phyloP scores from a whole-genome alignment of 495 filamentous ascomycete genomes.

The Neurospora tetraspora region DNA sequence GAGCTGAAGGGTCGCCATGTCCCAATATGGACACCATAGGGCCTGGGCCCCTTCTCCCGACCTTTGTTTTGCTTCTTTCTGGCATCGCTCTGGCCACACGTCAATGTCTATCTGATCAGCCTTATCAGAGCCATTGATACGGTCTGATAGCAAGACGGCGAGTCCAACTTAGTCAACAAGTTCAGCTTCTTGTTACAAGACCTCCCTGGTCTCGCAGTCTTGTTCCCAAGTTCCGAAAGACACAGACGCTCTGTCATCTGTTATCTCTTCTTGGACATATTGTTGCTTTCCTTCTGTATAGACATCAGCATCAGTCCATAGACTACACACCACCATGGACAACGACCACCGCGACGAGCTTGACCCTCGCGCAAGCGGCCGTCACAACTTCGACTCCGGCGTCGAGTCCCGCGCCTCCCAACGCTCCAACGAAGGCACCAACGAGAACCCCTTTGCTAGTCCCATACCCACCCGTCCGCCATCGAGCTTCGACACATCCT shows the following conservation, averaged over 20 bases:
- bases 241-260: neutral
- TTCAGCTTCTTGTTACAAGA: neutral
- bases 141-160: neutral
- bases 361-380: neutral
- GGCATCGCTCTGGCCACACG: neutral
- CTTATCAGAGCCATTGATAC: neutral
- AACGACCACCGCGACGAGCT: neutral
- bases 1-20: neutral
- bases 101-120: neutral
- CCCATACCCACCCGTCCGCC: conserved; percentile 45
- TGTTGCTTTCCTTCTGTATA: neutral
- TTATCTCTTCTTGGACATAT: neutral
- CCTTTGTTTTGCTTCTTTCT: neutral
- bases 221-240: neutral
- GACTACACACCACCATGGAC: neutral
- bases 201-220: neutral
- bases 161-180: neutral
- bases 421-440: neutral
- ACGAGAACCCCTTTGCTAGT: conserved; percentile 46
- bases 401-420: neutral
- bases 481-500: conserved; percentile 42
- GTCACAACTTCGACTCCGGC: neutral
- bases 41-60: neutral
- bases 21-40: neutral
- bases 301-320: neutral